Evolutionary conservation across 257 asterid genomes (phyloP), one percentile per base, ranked within the genome.

Genomic region (Cruciata laevipes): DNA sequence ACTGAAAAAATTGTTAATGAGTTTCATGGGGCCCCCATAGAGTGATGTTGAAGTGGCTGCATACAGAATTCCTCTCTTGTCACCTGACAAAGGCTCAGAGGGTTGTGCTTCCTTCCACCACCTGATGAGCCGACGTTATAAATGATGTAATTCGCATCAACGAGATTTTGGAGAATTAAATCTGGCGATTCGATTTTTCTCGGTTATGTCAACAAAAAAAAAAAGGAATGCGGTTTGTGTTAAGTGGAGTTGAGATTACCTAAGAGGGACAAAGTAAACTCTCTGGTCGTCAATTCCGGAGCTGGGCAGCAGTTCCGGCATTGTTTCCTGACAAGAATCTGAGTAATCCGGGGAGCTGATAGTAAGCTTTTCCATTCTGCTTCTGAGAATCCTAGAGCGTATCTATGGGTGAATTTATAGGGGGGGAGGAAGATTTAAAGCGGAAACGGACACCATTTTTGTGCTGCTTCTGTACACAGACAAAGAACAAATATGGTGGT

Each of bases 61-160:
- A 73, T 82, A 93, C 17, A 87, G 89, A 58, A 86, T 79, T 74
- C 88, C 95, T 59, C 35, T 77, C 79, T 78, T 85, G 62, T 71
- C 79, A 77, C 79, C 87, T 6, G 80, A 35, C n/a, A 80, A 73
- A 60, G 94, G 44, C 38, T 1, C 38, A 21, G 60, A 68, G 61
- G 84, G 90, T 72, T 80, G 97, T 23, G 96, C 96, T 79, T 90
- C 97, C 86, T 83, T 88, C 96, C 99, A 93, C 99, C 99, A 93
- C 81, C 97, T 93, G 21, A 53, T 33, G 12, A 53, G 12, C 37
- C 63, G 9, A 47, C 55, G 51, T 42, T 42, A 42, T 5, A 42
- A 42, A 42, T 42, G 21, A 47, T 17, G 55, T 42, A 35, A 64
- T 31, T 59, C 10, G 42, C 55, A 65, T 70, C 66, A 60, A 67